Conservation (phyloP, 164 flowering plant genomes). For the Platanus orientalis region DNA sequence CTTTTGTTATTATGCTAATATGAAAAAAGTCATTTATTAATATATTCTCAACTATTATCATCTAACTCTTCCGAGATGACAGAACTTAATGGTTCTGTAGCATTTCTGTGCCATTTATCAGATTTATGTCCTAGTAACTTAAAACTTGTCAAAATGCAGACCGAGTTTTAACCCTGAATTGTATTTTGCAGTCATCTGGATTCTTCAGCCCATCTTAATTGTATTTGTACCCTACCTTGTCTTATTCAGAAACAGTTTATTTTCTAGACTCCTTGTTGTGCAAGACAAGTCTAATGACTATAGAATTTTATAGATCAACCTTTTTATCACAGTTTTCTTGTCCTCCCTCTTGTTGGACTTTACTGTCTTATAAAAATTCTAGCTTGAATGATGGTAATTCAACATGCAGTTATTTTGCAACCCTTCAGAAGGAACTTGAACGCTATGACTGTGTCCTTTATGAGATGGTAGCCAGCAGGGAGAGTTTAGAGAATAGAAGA, state of each 20-base stretch:
- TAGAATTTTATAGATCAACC: neutral
- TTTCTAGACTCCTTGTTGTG: neutral
- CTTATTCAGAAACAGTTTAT: neutral
- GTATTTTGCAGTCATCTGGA: neutral
- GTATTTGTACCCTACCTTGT: neutral
- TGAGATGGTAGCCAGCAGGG: slow-evolving; percentile 97
- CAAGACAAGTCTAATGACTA: neutral
- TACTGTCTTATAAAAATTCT: neutral
- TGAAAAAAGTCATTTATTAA: too few species aligned
- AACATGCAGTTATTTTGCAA: slow-evolving; percentile 63
- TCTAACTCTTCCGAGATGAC: too few species aligned
- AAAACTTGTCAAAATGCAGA: neutral
- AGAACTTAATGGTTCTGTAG: too few species aligned
- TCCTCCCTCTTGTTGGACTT: neutral
- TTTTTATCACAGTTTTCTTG: neutral
- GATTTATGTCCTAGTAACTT: too few species aligned
- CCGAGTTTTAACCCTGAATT: neutral
- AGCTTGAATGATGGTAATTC: neutral
- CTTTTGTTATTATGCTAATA: too few species aligned
- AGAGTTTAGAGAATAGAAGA: slow-evolving; percentile 71
- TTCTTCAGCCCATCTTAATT: neutral
- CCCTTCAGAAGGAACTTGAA: slow-evolving; percentile 79
- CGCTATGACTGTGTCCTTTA: slow-evolving; percentile 84
- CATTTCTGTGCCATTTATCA: too few species aligned
- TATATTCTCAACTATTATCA: too few species aligned